Evolutionary conservation across 768 basidiomycete species (phyloP), one percentile per base, ranked within the genome.

Genomic region (Russula olivacea): DNA sequence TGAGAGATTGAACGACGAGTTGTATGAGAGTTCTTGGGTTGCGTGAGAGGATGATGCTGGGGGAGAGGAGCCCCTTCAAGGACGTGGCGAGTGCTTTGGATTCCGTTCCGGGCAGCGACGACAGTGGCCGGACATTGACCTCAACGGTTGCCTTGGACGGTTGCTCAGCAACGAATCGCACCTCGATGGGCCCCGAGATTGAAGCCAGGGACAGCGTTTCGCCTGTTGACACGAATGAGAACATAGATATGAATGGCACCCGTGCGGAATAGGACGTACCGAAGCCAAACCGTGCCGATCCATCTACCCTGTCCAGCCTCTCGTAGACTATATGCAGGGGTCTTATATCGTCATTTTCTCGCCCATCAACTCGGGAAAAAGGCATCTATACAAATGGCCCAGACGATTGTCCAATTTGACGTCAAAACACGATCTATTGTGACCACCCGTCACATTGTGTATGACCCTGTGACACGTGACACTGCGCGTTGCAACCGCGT

Each of bases 161-260:
- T 34, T 83, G 80, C 74, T 93, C 92, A 9, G 80, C 73, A 3
- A 83, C 81, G 9, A 85, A 76, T 19, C 89, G 80, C 54, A 87
- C 87, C 66, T 92, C 85, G 50, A 92, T 86, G 21, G 92, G 92
- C 0, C 92, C 91, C 15, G 89, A 89, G 40, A 91, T 72, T 5
- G 91, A 91, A 9, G 87, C 83, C 21, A 91, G 72, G 3, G 84
- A 71, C n/a, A 70, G 61, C 4, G 76, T 78, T 5, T 73, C 65
- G 21, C 78, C 87, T 72, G 10, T 55, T 48, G 40, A 47, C 32
- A 28, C 17, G 30, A 23, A 43, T 36, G 10, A 47, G 32, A 12
- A 55, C 45, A 10, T 21, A 51, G 61, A 49, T 59, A 63, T 21
- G 54, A n/a, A 11, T 41, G 68, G 21, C 61, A 64, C 19, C 19